Percentiles rank a stretch among this genome's conserved stretches.
Conservation (phyloP, 2,329 filamentous ascomycete species). For the Pseudocercospora musae region DNA sequence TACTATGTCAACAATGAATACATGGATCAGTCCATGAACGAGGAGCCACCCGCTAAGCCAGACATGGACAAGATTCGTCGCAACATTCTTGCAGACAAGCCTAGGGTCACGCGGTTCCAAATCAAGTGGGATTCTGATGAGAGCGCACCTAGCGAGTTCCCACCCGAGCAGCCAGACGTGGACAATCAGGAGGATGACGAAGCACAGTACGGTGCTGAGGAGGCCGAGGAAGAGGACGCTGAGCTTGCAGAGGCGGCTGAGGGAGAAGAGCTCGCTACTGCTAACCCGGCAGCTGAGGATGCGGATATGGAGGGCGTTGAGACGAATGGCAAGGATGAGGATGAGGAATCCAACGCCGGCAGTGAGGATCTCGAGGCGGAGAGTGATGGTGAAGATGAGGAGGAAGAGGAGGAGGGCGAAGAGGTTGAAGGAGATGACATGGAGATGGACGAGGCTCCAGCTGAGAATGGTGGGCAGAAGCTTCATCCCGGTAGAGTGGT, state of each 20-base stretch:
- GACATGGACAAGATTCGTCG: slow-evolving; percentile 87
- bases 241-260: slow-evolving; percentile 39
- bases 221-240: slow-evolving; percentile 62
- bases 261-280: slow-evolving; percentile 38
- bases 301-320: slow-evolving; percentile 73
- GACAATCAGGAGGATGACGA: slow-evolving; percentile 79
- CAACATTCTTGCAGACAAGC: slow-evolving; percentile 95
- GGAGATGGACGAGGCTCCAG: slow-evolving; percentile 29
- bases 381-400: slow-evolving; percentile 44
- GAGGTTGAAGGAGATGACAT: slow-evolving; percentile 36
- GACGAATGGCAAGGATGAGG: slow-evolving; percentile 55
- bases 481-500: background rate
- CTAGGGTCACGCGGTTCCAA: slow-evolving; percentile 91
- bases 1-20: slow-evolving; percentile 99
- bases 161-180: slow-evolving; percentile 94
- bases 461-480: slow-evolving; percentile 11
- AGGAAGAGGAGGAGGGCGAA: slow-evolving; percentile 40
- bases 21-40: slow-evolving; percentile 81
- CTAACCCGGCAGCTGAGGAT: slow-evolving; percentile 50
- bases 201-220: slow-evolving; percentile 85
- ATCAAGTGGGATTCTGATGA: slow-evolving; percentile 99
- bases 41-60: slow-evolving; percentile 87
- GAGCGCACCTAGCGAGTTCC: slow-evolving; percentile 91
- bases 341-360: slow-evolving; percentile 61
- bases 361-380: slow-evolving; percentile 52